Evolutionary conservation across 805 yeast species (phyloP), one percentile per base, ranked within the genome.

Genomic region (Teunomyces funiuensis): DNA sequence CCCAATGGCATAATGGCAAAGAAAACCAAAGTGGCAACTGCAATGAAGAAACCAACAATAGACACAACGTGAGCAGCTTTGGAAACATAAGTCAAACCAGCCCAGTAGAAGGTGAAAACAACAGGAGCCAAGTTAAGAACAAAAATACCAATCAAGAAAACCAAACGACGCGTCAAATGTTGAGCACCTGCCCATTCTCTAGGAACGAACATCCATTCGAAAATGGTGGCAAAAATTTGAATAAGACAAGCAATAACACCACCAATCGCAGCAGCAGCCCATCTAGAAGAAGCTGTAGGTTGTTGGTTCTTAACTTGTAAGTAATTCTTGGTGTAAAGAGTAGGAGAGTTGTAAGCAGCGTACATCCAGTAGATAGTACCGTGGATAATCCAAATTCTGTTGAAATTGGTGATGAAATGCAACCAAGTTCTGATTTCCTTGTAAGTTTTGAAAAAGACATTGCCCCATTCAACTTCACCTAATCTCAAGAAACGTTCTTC

Each of bases 111-210:
- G 28, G 90, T 83, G 60, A 87, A 93, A 42, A 88, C 80, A 23
- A 88, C 80, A 28, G 98, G 96, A 53, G 83, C 95, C 60, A 91
- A 73, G 67, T 91, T 93, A 48, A 83, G 56, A 40, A 71, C 74
- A 43, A 89, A 73, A 52, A 89, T 79, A 39, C 79, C 51, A 41
- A 83, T 52, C 62, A 91, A 67, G 61, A 90, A 85, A 74, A 83
- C 61, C 56, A 93, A 74, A 63, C 99, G 84, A 70, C 96, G 88
- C 28, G 88, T 72, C 61, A 93, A 78, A 65, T 87, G 97, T 72
- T 91, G 98, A 65, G 98, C 97, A 69, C 99, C 99, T 26, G 98
- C 95, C 98, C 98, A 93, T 55, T 84, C 80, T 70, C 98, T 84
- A 53, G 99, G 99, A 47, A 93, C 98, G 58, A 89, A 93, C 62